Evolutionary conservation across 768 basidiomycete genomes (phyloP), one percentile per base, ranked within the genome.

Genomic region (Rhizopogon vesiculosus): DNA sequence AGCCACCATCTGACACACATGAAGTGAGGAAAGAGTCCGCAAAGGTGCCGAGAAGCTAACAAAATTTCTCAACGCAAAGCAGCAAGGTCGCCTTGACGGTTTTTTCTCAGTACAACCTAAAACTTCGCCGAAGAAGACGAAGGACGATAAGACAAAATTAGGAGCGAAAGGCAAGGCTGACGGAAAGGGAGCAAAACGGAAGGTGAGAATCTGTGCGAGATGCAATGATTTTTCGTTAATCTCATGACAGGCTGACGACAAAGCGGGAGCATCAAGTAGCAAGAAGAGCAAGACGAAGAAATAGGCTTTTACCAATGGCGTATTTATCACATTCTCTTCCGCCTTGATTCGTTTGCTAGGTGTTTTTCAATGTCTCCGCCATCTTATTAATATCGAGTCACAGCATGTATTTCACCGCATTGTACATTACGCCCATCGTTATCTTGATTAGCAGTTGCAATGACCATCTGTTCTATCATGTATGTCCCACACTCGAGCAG

Each of bases 11-110:
- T 41, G 31, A 42, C 29, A 42, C 35, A n/a, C 16, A n/a, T 22
- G 19, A 65, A 98, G 96, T 62, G 97, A 98, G 77, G 97, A 99
- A 9, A 88, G 97, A 19, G 93, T 99, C 3, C 85, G 96, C 31
- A 94, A 91, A 68, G 94, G 94, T 25, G 95, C 91, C 3, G 93
- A 97, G 45, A 97, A 98, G 67, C 81, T 99, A 42, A 77, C 84
- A 45, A 97, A 94, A 64, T 89, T 83, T 69, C 75, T 98, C 49
- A 86, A 83, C 51, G 83, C 86, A 35, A 98, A 98, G 66, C 97
- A 98, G 64, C 97, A 99, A 72, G 95, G 97, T 8, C 86, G 97
- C 9, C 78, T 99, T 13, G 97, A 98, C 64, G 89, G 93, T 0
- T 99, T 99, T 74, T 99, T 99, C 73, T 83, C 86, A 1, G 83